A percentile compares a stretch with the other conserved stretches of the same genome.
These are phyloP conservation scores for Citrus unshiu DNA, from an alignment of 345 rosid genomes.

Conservation along the genomic window DNA sequence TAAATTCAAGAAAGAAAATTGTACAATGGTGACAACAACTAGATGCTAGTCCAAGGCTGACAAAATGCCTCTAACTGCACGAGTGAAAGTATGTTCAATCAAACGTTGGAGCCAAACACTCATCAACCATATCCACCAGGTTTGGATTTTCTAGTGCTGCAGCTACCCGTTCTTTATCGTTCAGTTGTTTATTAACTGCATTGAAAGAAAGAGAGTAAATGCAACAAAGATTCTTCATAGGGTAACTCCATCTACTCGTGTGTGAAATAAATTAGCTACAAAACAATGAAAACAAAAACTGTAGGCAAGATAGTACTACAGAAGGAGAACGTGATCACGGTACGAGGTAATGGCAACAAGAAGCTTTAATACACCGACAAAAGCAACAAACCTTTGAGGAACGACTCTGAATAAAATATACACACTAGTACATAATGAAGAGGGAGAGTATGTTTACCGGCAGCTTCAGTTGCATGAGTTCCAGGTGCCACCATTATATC, in stretches of 20 bases:
- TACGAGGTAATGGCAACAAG: background rate
- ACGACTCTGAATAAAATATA: background rate
- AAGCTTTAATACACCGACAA: background rate
- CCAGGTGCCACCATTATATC: conserved; percentile 95
- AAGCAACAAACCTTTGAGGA: background rate
- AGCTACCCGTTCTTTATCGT: conserved; percentile 91
- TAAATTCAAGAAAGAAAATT: background rate
- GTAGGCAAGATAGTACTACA: background rate
- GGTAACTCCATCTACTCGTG: background rate
- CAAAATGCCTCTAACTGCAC: background rate
- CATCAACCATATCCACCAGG: conserved; percentile 87
- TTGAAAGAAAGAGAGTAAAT: background rate
- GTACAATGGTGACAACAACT: background rate
- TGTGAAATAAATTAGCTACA: background rate
- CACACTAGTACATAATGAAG: background rate
- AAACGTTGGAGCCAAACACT: conserved; percentile 67
- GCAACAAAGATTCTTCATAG: background rate
- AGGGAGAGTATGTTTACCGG: conserved; percentile 40
- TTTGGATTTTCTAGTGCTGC: conserved; percentile 94
- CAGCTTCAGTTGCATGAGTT: conserved; percentile 91
- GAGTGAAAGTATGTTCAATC: conserved; percentile 24
- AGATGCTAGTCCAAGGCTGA: background rate
- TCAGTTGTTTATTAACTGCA: conserved; percentile 92
- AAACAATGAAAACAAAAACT: background rate
- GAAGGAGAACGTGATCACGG: background rate